phyloP scores from a whole-genome alignment of 192 early-diverging fungal species.

The Gonapodya prolifera region DNA sequence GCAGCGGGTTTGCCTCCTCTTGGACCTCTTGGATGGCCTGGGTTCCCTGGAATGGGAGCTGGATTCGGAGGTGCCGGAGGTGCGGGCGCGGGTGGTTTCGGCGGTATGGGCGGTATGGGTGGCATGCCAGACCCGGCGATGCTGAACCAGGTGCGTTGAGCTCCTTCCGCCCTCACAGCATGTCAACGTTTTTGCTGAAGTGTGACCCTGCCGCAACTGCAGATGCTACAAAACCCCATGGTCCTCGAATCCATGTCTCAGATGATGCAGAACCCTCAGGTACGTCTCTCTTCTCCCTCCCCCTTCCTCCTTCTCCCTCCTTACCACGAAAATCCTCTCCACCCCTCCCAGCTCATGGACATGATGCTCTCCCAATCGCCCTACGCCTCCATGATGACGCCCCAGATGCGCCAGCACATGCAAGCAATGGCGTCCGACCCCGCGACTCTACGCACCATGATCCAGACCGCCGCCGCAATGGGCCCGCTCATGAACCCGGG shows the following conservation, averaged over 20 bases:
- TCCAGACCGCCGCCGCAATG: background rate
- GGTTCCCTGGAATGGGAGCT: background rate
- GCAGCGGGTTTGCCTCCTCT: too few relatives aligned
- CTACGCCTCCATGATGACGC: conserved; percentile 60
- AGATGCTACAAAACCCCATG: conserved; percentile 75
- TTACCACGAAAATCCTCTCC: conserved; percentile 19
- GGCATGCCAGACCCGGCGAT: conserved; percentile 17
- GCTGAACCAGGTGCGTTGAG: too few relatives aligned
- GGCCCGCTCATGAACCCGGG: background rate
- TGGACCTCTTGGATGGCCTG: too few relatives aligned
- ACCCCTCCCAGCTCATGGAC: conserved; percentile 78
- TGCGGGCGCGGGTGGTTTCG: conserved; percentile 34
- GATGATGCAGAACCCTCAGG: conserved; percentile 17
- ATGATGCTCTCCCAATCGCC: conserved; percentile 75
- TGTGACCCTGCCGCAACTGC: too few relatives aligned
- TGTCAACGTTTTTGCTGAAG: too few relatives aligned
- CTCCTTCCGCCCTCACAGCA: too few relatives aligned
- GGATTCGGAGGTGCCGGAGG: background rate
- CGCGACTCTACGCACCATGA: conserved; percentile 7
- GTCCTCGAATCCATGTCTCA: conserved; percentile 69
- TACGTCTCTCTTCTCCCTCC: background rate
- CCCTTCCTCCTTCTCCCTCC: background rate
- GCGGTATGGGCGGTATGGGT: conserved; percentile 41
- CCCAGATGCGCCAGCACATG: conserved; percentile 77
- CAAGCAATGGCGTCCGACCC: conserved; percentile 78